Conservation (phyloP, 768 basidiomycete genomes). For the Suillus luteus region DNA sequence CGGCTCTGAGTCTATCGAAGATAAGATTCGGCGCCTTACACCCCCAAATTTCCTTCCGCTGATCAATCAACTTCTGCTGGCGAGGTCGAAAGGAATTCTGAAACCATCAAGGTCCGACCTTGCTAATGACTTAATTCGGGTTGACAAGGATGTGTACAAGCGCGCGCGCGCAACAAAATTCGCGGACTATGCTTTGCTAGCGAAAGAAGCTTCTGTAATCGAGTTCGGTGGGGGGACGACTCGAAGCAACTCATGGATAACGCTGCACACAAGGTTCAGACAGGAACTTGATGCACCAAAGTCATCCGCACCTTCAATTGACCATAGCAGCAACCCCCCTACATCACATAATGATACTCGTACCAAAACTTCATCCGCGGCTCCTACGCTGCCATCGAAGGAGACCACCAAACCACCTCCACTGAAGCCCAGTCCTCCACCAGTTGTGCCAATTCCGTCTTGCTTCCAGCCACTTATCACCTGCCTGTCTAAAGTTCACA, state of each 20-base stretch:
- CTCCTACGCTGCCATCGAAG: neutral
- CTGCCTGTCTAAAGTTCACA: constrained; percentile 33
- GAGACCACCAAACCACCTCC: neutral
- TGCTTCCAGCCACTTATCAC: constrained; percentile 36
- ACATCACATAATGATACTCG: neutral
- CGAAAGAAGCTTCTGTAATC: constrained; percentile 31
- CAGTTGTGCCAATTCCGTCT: neutral
- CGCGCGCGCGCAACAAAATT: constrained; percentile 30
- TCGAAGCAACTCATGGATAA: constrained; percentile 26
- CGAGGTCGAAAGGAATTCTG: constrained; percentile 30
- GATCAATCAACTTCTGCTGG: constrained; percentile 25
- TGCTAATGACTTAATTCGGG: constrained; percentile 33
- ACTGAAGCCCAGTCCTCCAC: neutral
- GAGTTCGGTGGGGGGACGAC: constrained; percentile 25
- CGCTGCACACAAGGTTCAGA: constrained; percentile 27
- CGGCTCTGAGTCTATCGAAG: constrained; percentile 9
- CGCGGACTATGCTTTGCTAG: constrained; percentile 27
- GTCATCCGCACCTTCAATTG: neutral
- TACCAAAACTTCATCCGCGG: too few relatives aligned
- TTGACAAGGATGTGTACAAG: constrained; percentile 30
- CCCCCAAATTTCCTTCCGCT: constrained; percentile 35
- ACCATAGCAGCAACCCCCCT: neutral
- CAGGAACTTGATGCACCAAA: constrained; percentile 5
- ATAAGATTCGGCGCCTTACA: constrained; percentile 16
- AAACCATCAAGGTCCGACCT: constrained; percentile 42